Percentiles rank a stretch among this genome's conserved stretches.
Conservation (phyloP, 345 rosid species). For the Triadica sebifera region DNA sequence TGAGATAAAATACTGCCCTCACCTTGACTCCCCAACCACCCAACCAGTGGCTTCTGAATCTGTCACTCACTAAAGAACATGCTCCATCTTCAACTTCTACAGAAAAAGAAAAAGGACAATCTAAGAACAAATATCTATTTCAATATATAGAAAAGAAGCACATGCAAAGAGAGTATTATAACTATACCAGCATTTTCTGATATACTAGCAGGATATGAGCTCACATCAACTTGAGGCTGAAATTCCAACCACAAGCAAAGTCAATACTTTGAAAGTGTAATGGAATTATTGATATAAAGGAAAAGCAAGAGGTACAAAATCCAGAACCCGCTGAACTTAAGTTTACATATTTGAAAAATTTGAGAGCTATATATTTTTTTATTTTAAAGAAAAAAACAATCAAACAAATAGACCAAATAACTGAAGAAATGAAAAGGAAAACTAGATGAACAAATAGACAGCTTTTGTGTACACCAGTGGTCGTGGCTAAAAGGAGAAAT, state of each 20-base stretch:
- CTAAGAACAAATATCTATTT: not conserved
- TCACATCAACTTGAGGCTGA: slow-evolving; percentile 28
- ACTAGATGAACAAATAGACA: slow-evolving; percentile 6
- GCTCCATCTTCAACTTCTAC: slow-evolving; percentile 26
- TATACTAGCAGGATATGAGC: slow-evolving; percentile 18
- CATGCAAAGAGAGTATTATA: not conserved
- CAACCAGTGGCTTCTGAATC: slow-evolving; percentile 41
- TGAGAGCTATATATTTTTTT: not conserved
- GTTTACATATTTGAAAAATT: slow-evolving; percentile 2
- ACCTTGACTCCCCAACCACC: slow-evolving; percentile 45
- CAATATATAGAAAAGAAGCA: slow-evolving; percentile 1
- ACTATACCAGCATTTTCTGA: slow-evolving; percentile 31
- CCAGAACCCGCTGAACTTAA: slow-evolving; percentile 5
- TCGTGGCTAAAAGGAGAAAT: not conserved
- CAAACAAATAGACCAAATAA: not conserved
- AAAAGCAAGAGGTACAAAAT: not conserved
- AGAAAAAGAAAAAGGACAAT: not conserved
- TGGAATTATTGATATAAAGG: slow-evolving; percentile 2
- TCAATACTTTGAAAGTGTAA: slow-evolving; percentile 17
- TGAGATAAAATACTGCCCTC: slow-evolving; percentile 7
- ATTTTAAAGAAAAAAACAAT: no score
- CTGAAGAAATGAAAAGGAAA: not conserved
- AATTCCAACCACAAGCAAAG: slow-evolving; percentile 2
- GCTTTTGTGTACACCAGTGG: not conserved
- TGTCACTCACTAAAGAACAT: slow-evolving; percentile 10